phyloP scores from a whole-genome alignment of 345 rosid species.

The Aquilaria yunnanensis region DNA sequence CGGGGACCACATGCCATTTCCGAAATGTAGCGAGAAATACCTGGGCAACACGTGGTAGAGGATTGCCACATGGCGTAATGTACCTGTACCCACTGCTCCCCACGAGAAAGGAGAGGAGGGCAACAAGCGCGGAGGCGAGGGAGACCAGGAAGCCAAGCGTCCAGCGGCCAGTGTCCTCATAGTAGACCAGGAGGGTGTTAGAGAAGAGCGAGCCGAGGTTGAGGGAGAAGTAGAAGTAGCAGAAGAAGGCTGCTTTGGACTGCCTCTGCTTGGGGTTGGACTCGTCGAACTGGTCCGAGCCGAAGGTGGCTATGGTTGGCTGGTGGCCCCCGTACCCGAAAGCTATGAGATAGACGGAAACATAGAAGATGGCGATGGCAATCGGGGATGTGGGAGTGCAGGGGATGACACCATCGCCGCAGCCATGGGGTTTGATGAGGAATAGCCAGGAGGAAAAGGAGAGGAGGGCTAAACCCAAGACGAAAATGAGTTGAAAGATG shows the following conservation, averaged over 20 bases:
- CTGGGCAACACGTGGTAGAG: conserved; percentile 69
- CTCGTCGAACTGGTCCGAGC: conserved; percentile 78
- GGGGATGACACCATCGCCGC: conserved; percentile 45
- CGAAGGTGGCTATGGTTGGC: conserved; percentile 85
- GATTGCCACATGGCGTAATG: conserved; percentile 58
- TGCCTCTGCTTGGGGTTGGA: conserved; percentile 17
- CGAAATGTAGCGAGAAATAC: conserved; percentile 49
- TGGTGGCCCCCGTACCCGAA: conserved; percentile 93
- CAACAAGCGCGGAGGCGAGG: conserved; percentile 47
- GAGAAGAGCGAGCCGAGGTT: conserved; percentile 70
- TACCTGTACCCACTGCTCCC: conserved; percentile 41
- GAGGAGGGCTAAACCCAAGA: conserved; percentile 48
- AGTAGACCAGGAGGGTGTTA: conserved; percentile 68
- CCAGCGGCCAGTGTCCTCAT: conserved; percentile 64
- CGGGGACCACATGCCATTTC: conserved; percentile 41
- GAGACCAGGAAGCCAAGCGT: conserved; percentile 62
- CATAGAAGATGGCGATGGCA: conserved; percentile 45
- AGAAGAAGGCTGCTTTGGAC: conserved; percentile 54
- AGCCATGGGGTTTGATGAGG: conserved; percentile 58
- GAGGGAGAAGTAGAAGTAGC: conserved; percentile 73
- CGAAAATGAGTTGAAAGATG: conserved; percentile 46
- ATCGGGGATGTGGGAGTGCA: conserved; percentile 39
- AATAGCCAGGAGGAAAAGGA: conserved; percentile 58
- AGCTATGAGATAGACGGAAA: conserved; percentile 66
- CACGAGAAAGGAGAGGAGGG: conserved; percentile 31